Evolutionary conservation across 305 asterid genomes (phyloP).

Genomic region (Striga hermonthica): DNA sequence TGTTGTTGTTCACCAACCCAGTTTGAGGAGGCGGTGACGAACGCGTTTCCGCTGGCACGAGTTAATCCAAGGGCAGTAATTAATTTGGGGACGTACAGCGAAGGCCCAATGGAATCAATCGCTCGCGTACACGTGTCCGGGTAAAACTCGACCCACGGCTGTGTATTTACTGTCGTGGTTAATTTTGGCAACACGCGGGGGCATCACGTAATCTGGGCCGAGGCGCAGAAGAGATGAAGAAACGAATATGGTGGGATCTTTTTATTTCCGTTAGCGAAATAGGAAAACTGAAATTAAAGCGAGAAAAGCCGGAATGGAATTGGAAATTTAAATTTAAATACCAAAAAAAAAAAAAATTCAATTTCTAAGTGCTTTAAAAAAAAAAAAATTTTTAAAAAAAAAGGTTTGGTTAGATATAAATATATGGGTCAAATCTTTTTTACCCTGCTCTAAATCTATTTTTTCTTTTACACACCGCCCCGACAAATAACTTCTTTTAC

Average conservation of each 20-base stretch:
- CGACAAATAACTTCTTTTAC: no score
- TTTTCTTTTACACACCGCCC: no score
- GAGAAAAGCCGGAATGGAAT: no score
- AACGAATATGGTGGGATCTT: no score
- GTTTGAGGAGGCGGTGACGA: background rate
- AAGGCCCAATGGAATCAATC: conserved; percentile 16
- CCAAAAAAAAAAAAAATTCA: no score
- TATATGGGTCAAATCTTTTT: no score
- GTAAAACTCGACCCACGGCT: background rate
- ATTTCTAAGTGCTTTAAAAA: no score
- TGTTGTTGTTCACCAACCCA: background rate
- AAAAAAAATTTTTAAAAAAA: no score
- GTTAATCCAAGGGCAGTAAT: conserved; percentile 24
- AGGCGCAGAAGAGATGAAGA: background rate
- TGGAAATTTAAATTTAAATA: background rate
- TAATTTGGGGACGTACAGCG: conserved; percentile 10
- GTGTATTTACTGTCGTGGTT: conserved; percentile 17
- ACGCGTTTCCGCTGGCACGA: conserved; percentile 18
- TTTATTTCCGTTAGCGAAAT: background rate
- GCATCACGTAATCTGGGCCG: background rate
- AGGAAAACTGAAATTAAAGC: background rate
- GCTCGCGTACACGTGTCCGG: conserved; percentile 20
- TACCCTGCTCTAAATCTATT: no score
- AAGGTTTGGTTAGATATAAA: no score
- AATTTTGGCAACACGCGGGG: background rate